phyloP scores from a whole-genome alignment of 495 filamentous ascomycete species.

The Penicillium atrosanguineum region DNA sequence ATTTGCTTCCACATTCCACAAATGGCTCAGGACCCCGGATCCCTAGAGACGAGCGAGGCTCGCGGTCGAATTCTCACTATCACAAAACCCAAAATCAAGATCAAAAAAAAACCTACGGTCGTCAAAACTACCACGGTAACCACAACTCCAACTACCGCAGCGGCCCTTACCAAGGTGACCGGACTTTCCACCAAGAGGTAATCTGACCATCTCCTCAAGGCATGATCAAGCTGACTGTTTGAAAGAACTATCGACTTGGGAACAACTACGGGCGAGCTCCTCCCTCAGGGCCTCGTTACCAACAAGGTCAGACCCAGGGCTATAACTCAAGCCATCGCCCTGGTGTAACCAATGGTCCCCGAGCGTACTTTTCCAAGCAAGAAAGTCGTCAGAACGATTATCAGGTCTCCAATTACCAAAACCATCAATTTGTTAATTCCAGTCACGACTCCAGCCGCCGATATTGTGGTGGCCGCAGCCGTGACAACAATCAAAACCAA shows the following conservation, averaged over 20 bases:
- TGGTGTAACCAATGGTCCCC: not conserved
- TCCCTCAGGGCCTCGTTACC: not conserved
- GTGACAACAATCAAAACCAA: not conserved
- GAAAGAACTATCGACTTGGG: not conserved
- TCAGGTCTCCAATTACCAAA: not conserved
- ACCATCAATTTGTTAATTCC: not conserved
- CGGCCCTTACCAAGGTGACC: not conserved
- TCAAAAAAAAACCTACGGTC: not conserved
- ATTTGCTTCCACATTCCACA: constrained; percentile 9
- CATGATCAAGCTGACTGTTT: not conserved
- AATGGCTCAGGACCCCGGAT: constrained; percentile 10
- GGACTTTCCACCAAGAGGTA: not conserved
- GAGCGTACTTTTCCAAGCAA: not conserved
- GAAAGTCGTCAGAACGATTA: not conserved
- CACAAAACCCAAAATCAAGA: not conserved
- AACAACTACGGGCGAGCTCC: not conserved
- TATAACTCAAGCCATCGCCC: not conserved
- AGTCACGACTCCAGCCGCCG: not conserved
- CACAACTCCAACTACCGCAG: not conserved
- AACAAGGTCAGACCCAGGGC: not conserved
- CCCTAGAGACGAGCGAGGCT: not conserved
- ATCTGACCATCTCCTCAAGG: not conserved
- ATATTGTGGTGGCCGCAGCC: not conserved
- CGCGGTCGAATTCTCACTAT: not conserved
- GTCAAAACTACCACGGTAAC: not conserved